Conservation (phyloP, 1,284 basidiomycete genomes). For the Rhodotorula sp. region DNA sequence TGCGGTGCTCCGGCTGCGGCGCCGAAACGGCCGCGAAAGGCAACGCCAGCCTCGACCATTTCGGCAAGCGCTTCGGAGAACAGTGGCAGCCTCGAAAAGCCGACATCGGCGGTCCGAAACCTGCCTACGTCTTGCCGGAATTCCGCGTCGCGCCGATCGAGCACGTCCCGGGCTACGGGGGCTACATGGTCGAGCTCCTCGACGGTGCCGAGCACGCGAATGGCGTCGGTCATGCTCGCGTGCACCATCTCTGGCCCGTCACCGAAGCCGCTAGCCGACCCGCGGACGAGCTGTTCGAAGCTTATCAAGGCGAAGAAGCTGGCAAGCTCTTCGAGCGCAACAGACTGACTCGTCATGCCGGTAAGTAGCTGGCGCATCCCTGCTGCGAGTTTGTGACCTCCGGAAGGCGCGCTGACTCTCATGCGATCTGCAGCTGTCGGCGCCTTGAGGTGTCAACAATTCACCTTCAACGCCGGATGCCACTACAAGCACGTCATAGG, state of each 20-base stretch:
- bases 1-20: slow-evolving; percentile 27
- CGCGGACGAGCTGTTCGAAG: slow-evolving; percentile 27
- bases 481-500: slow-evolving; percentile 30
- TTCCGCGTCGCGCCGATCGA: not conserved
- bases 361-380: not conserved
- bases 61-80: not conserved
- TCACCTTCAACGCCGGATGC: slow-evolving; percentile 16
- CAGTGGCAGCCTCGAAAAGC: not conserved
- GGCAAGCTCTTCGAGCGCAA: slow-evolving; percentile 27
- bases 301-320: slow-evolving; percentile 21
- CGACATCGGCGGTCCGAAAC: too few relatives aligned
- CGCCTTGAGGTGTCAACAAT: slow-evolving; percentile 22
- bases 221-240: slow-evolving; percentile 2
- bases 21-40: slow-evolving; percentile 10
- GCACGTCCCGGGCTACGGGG: not conserved
- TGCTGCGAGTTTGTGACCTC: not conserved
- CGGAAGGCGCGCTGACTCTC: not conserved
- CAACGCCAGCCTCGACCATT: too few relatives aligned
- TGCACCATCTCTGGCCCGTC: slow-evolving; percentile 31
- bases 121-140: not conserved
- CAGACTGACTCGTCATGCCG: slow-evolving; percentile 6
- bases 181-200: slow-evolving; percentile 18
- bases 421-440: slow-evolving; percentile 1
- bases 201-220: not conserved
- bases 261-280: not conserved